Evolutionary conservation across 371 early-diverging fungal genomes (phyloP).

Genomic region (Mucor indicus): DNA sequence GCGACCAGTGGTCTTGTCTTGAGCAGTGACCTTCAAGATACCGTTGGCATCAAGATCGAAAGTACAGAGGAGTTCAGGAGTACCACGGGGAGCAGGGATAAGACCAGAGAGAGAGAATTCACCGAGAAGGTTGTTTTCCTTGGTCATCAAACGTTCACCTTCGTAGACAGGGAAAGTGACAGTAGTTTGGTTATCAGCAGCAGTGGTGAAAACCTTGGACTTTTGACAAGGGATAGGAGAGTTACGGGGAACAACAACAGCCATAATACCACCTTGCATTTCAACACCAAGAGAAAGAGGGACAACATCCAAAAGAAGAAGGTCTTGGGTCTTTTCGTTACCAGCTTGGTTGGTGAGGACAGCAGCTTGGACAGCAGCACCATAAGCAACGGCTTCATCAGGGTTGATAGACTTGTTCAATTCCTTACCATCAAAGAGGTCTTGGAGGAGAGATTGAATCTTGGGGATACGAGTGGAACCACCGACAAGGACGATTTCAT

Average conservation of each 20-base stretch:
- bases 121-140: constrained; percentile 93
- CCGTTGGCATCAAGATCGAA: constrained; percentile 96
- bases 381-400: constrained; percentile 95
- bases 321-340: constrained; percentile 63
- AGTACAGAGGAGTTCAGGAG: constrained; percentile 89
- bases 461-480: constrained; percentile 99
- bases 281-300: constrained; percentile 93
- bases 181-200: constrained; percentile 91
- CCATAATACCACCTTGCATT: constrained; percentile 88
- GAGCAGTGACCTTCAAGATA: constrained; percentile 92
- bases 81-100: constrained; percentile 88
- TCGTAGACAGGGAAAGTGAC: constrained; percentile 93
- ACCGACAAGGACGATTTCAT: constrained; percentile 98
- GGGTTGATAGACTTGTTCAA: constrained; percentile 89
- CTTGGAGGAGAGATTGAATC: constrained; percentile 96
- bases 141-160: constrained; percentile 89
- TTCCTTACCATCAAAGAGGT: constrained; percentile 88
- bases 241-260: constrained; percentile 81
- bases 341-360: constrained; percentile 67
- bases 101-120: constrained; percentile 87
- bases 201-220: constrained; percentile 92
- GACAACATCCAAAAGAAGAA: constrained; percentile 85
- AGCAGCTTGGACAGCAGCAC: constrained; percentile 94
- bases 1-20: constrained; percentile 88
- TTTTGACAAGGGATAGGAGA: constrained; percentile 90